These are phyloP conservation scores for Fraxinus cuspidata DNA, from an alignment of 257 asterid species.

Conservation along the genomic window DNA sequence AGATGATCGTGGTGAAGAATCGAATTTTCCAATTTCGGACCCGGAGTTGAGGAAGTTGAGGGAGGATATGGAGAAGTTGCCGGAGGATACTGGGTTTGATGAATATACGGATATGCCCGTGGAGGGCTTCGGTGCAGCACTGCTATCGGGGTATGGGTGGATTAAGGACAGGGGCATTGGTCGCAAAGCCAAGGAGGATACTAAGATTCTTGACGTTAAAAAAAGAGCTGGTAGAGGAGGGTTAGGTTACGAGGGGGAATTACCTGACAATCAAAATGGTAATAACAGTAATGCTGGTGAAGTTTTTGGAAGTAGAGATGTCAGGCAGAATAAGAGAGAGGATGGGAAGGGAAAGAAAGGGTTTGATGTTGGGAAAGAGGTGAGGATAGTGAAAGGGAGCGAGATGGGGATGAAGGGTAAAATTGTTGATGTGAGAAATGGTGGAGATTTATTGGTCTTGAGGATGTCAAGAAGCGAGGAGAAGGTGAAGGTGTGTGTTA, in stretches of 20 bases:
- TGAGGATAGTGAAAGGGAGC: constrained; percentile 65
- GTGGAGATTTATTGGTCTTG: constrained; percentile 49
- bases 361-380: constrained; percentile 55
- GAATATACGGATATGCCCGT: constrained; percentile 71
- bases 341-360: constrained; percentile 34
- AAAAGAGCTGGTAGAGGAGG: constrained; percentile 77
- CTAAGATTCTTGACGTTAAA: constrained; percentile 44
- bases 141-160: constrained; percentile 84
- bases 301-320: constrained; percentile 18
- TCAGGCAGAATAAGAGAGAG: constrained; percentile 19
- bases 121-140: constrained; percentile 68
- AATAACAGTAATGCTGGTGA: constrained; percentile 31
- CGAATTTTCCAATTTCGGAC: constrained; percentile 30
- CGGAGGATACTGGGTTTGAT: constrained; percentile 58
- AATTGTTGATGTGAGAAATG: constrained; percentile 50
- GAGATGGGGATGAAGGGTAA: constrained; percentile 67
- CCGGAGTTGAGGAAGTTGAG: constrained; percentile 48
- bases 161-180: constrained; percentile 79
- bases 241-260: constrained; percentile 54
- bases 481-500: constrained; percentile 42
- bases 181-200: constrained; percentile 65
- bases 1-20: constrained; percentile 11
- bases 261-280: constrained; percentile 22
- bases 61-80: constrained; percentile 59
- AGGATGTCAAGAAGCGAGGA: constrained; percentile 48